Base-by-base conservation (phyloP, 2,329 filamentous ascomycete genomes). In the Paracorniculantispora psalliotae region DNA sequence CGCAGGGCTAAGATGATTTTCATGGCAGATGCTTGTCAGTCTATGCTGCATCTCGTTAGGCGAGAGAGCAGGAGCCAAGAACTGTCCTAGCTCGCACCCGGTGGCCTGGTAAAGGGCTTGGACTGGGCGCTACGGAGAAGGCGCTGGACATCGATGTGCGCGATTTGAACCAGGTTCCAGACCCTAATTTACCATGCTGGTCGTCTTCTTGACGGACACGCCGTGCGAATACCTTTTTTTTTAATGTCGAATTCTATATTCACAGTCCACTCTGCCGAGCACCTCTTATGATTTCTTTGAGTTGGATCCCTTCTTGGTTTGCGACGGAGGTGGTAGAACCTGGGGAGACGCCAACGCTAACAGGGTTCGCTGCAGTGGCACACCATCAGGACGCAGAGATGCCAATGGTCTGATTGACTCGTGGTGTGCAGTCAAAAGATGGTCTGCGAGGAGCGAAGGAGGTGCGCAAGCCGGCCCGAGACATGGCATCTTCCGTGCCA, bases 291-390 rank as follows among this genome's bases (percentile, higher is more conserved):
- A 15, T 54, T 15, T 47, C 28, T 19, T 23, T 33, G 28, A 23
- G 39, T 19, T 37, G 9, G 41, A 41, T 8, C 52, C 28, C 15
- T 21, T 23, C 35, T 47, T 28, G 28, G n/a, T 6, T 57, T 57
- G 44, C 54, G 54, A 57, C 54, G 54, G 54, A 57, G 28, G 54
- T 57, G 9, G 54, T 50, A 49, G 46, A 57, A 50, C 43, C 30
- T 39, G 43, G 30, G 43, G 30, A 21, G 43, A n/a, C n/a, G 41
- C 13, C n/a, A 33, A 49, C 54, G 54, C 53, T 56, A 57, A 43
- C 35, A 57, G 44, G 54, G 43, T 49, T 47, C 17, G 12, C 21
- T 37, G 28, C 52, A 26, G 52, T 30, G 23, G 28, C 41, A 47
- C 41, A 13, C 37, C 41, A 30, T 21, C 44, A 49, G 12, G 7